Percentiles rank a stretch among this genome's conserved stretches.
Evolutionary conservation across 805 yeast species (phyloP).

Genomic region (Cyberlindnera bimundalis): DNA sequence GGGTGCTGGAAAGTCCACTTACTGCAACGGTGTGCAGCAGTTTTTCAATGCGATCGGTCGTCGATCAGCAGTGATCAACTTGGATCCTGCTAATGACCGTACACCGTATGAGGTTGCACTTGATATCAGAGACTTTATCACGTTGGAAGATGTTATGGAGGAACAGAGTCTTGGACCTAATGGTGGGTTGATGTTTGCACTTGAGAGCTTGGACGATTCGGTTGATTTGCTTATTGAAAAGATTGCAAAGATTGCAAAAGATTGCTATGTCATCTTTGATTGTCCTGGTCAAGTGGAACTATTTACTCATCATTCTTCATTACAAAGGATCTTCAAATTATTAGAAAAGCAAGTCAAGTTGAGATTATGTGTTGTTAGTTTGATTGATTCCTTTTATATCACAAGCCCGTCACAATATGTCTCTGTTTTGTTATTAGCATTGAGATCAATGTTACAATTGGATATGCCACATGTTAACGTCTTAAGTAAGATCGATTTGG

Average conservation of each 20-base stretch:
- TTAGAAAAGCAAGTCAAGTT: constrained; percentile 64
- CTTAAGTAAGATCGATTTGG: constrained; percentile 82
- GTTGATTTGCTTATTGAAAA: constrained; percentile 56
- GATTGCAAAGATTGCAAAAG: constrained; percentile 53
- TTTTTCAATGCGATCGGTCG: constrained; percentile 93
- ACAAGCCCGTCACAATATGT: constrained; percentile 88
- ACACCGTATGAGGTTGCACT: constrained; percentile 68
- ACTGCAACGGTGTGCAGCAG: constrained; percentile 88
- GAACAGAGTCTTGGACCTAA: constrained; percentile 72
- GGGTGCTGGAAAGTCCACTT: constrained; percentile 95
- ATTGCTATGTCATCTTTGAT: constrained; percentile 72
- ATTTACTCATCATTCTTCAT: constrained; percentile 82
- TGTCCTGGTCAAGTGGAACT: constrained; percentile 97
- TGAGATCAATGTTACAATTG: constrained; percentile 89
- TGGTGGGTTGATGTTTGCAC: constrained; percentile 88
- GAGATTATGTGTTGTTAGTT: constrained; percentile 78
- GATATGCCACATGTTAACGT: constrained; percentile 93
- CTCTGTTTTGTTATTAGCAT: constrained; percentile 71
- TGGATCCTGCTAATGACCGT: constrained; percentile 88
- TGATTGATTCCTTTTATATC: constrained; percentile 78
- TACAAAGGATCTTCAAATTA: constrained; percentile 61
- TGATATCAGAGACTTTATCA: constrained; percentile 74
- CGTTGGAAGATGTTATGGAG: constrained; percentile 75
- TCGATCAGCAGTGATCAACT: constrained; percentile 74
- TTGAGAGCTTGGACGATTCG: constrained; percentile 60